Evolutionary conservation across 1,284 basidiomycete genomes (phyloP).

Genomic region (Moniliella sp.): DNA sequence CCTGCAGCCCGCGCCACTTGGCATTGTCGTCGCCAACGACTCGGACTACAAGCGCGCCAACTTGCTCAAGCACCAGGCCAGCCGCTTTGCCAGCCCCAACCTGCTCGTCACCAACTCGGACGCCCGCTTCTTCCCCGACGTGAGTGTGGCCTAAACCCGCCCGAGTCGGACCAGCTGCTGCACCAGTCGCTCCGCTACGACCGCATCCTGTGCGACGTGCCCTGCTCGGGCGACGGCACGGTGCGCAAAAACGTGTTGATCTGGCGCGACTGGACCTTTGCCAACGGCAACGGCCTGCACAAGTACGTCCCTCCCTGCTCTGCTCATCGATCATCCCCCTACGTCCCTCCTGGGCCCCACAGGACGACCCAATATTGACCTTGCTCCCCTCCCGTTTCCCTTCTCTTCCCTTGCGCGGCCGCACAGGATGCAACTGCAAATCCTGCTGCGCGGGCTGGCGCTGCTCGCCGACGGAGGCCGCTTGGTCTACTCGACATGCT

Average conservation of each 20-base stretch:
- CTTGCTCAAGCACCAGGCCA: slow-evolving; percentile 86
- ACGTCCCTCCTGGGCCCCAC: too few species aligned
- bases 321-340: too few species aligned
- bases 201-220: slow-evolving; percentile 83
- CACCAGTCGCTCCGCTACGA: slow-evolving; percentile 52
- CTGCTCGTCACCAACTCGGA: slow-evolving; percentile 90
- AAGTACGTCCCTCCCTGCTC: too few species aligned
- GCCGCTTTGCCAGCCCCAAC: slow-evolving; percentile 70
- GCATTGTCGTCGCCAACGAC: slow-evolving; percentile 70
- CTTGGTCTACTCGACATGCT: slow-evolving; percentile 94
- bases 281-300: slow-evolving; percentile 76
- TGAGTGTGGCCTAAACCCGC: slow-evolving; percentile 15
- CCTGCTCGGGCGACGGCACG: slow-evolving; percentile 91
- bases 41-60: slow-evolving; percentile 82
- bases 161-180: slow-evolving; percentile 6
- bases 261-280: slow-evolving; percentile 74
- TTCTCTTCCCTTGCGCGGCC: too few species aligned
- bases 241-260: slow-evolving; percentile 82
- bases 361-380: too few species aligned
- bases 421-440: slow-evolving; percentile 80
- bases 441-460: slow-evolving; percentile 72
- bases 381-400: too few species aligned
- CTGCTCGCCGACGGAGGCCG: slow-evolving; percentile 65
- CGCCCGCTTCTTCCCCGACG: slow-evolving; percentile 54
- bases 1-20: slow-evolving; percentile 35